phyloP scores from a whole-genome alignment of 129 eudicot genomes.

The Apium graveolens region DNA sequence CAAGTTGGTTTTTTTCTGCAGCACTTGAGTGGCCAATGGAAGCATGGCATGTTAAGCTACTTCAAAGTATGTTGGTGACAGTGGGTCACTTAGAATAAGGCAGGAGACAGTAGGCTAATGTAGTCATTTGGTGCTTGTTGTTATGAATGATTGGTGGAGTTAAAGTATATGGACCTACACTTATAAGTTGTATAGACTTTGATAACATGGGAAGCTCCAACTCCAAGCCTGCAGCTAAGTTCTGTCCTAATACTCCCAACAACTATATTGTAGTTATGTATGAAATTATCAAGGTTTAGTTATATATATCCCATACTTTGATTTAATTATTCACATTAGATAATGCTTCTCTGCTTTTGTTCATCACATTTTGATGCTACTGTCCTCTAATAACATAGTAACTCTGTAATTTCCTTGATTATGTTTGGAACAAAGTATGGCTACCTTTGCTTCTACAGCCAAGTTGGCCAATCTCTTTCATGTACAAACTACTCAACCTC shows the following conservation, averaged over 20 bases:
- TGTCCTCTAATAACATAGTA: neutral
- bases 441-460: neutral
- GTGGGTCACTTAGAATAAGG: constrained; percentile 28
- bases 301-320: neutral
- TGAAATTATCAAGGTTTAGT: neutral
- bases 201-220: constrained; percentile 11
- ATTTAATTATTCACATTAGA: neutral
- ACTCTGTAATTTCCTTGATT: neutral
- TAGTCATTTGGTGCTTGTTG: constrained; percentile 15
- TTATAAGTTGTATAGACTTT: neutral
- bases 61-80: constrained; percentile 10
- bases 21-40: constrained; percentile 20
- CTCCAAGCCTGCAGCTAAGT: constrained; percentile 17
- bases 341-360: neutral
- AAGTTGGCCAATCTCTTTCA: constrained; percentile 8
- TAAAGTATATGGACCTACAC: constrained; percentile 9
- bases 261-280: neutral
- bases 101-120: constrained; percentile 8
- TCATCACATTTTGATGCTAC: neutral
- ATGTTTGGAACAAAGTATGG: neutral
- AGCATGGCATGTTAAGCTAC: constrained; percentile 23
- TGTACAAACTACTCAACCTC: constrained; percentile 5
- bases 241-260: constrained; percentile 1
- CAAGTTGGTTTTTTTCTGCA: constrained; percentile 16
- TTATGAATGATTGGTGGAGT: constrained; percentile 10